Percentiles rank a stretch among this genome's conserved stretches.
phyloP scores from a whole-genome alignment of 108 stramenopile genomes.

The Nitzschia sp. region DNA sequence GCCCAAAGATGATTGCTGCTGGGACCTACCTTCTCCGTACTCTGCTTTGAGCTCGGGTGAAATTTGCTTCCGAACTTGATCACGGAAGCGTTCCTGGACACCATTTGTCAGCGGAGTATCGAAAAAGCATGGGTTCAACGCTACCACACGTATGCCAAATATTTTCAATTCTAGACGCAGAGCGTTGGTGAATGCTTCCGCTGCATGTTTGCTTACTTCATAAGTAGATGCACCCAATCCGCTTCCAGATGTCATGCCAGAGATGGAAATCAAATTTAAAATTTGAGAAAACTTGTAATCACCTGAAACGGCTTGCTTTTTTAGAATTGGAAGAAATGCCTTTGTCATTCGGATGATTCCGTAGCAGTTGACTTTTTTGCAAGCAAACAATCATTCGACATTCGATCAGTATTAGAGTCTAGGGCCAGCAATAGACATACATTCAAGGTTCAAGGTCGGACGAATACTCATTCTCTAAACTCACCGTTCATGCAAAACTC shows the following conservation, averaged over 20 bases:
- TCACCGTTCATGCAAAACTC: constrained; percentile 36
- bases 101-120: constrained; percentile 31
- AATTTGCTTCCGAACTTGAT: constrained; percentile 10
- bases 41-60: constrained; percentile 17
- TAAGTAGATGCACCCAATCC: constrained; percentile 19
- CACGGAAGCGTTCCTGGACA: background rate
- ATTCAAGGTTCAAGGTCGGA: too few species aligned
- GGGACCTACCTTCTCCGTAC: constrained; percentile 30
- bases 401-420: too few species aligned
- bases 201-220: constrained; percentile 49
- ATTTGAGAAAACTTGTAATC: constrained; percentile 25
- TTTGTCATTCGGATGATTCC: constrained; percentile 46
- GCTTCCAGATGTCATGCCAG: constrained; percentile 31
- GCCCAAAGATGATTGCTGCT: background rate
- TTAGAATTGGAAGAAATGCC: constrained; percentile 52
- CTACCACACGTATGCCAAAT: constrained; percentile 42
- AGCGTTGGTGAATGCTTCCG: constrained; percentile 31
- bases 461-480: constrained; percentile 14
- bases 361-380: constrained; percentile 47
- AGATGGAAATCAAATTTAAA: constrained; percentile 46
- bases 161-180: constrained; percentile 38
- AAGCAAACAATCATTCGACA: background rate
- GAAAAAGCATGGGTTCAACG: constrained; percentile 52
- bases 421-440: too few species aligned
- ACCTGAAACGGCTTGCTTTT: constrained; percentile 20